Conservation (phyloP, 2,329 filamentous ascomycete genomes). For the Trichoderma simmonsii region DNA sequence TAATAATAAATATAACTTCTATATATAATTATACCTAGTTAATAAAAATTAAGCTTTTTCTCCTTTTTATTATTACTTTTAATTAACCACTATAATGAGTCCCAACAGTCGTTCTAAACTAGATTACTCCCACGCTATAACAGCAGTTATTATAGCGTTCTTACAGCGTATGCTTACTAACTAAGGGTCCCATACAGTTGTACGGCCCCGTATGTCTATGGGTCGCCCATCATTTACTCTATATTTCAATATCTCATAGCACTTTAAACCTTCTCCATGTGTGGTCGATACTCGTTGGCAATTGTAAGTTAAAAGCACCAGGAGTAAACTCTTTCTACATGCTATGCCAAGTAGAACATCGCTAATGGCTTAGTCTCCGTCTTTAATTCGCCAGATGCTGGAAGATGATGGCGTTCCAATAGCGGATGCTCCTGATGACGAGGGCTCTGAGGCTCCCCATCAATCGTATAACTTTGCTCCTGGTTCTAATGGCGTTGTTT, state of each 20-base stretch:
- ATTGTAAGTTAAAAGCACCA: conserved; percentile 28
- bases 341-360: neutral
- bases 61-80: no score
- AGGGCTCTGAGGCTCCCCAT: conserved; percentile 56
- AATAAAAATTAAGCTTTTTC: no score
- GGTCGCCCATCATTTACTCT: no score
- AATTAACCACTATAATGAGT: no score
- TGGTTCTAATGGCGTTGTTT: conserved; percentile 79
- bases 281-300: conserved; percentile 37
- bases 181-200: no score
- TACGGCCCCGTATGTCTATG: no score
- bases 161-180: no score
- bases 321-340: neutral
- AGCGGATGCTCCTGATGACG: conserved; percentile 68
- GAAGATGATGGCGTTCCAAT: conserved; percentile 72
- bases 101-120: no score
- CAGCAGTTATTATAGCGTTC: no score
- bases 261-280: conserved; percentile 29
- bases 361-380: conserved; percentile 41
- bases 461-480: conserved; percentile 93
- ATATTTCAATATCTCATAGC: neutral
- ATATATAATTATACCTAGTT: no score
- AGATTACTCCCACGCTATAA: no score
- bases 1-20: no score
- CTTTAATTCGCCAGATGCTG: conserved; percentile 70